phyloP scores from a whole-genome alignment of 108 stramenopile genomes.

The Cyclotella atomus region DNA sequence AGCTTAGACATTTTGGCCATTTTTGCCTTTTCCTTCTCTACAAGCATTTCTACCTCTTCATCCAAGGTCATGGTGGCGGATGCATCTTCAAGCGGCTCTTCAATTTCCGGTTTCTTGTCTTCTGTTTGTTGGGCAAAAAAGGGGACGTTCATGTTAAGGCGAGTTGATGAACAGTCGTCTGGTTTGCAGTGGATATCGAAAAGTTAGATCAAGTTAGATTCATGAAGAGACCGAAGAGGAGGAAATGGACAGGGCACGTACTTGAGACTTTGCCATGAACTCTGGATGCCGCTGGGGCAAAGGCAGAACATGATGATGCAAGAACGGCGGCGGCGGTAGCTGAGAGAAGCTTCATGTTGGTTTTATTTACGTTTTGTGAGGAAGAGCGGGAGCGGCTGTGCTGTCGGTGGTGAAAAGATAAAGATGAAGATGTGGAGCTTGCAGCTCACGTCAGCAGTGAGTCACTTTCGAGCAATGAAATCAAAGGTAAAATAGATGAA shows the following conservation, averaged over 20 bases:
- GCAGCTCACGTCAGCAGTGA: too few relatives aligned
- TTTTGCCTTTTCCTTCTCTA: constrained; percentile 67
- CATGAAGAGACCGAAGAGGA: too few relatives aligned
- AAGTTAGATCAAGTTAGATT: too few relatives aligned
- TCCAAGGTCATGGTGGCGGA: constrained; percentile 47
- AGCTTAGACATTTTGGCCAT: constrained; percentile 74
- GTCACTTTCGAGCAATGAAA: too few relatives aligned
- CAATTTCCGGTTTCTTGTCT: constrained; percentile 15
- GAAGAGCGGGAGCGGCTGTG: too few relatives aligned
- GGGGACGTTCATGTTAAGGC: constrained; percentile 39
- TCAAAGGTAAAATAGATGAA: too few relatives aligned
- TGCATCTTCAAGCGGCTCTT: neutral
- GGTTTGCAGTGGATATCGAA: neutral
- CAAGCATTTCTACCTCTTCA: constrained; percentile 76
- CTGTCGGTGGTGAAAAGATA: too few relatives aligned
- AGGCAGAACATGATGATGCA: constrained; percentile 39
- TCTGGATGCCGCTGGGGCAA: constrained; percentile 31
- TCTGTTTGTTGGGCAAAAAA: constrained; percentile 40
- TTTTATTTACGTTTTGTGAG: too few relatives aligned
- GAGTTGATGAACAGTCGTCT: constrained; percentile 9
- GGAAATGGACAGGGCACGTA: too few relatives aligned
- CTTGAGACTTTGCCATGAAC: constrained; percentile 2
- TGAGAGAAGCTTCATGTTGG: constrained; percentile 23
- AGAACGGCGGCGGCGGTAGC: constrained; percentile 38
- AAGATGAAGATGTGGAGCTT: too few relatives aligned